Conservation (phyloP, 257 asterid species). For the Rauvolfia tetraphylla region DNA sequence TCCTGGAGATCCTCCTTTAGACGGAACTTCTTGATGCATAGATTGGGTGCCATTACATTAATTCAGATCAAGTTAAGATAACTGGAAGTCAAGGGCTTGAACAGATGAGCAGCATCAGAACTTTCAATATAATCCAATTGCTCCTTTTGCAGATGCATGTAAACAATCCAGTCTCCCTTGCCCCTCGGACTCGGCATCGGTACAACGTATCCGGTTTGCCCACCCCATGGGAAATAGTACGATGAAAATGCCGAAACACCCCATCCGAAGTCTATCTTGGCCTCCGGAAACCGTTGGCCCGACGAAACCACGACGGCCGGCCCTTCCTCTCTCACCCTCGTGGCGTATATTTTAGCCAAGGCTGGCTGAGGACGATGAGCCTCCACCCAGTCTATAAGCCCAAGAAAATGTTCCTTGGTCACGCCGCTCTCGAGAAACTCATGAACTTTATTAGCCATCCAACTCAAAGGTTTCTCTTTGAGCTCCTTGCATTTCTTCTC, state of each 20-base stretch:
- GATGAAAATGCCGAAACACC: slow-evolving; percentile 49
- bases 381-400: slow-evolving; percentile 69
- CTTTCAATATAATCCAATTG: slow-evolving; percentile 50
- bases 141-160: slow-evolving; percentile 45
- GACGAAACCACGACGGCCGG: slow-evolving; percentile 62
- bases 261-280: slow-evolving; percentile 52
- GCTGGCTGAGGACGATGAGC: slow-evolving; percentile 48
- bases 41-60: no score
- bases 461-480: slow-evolving; percentile 34
- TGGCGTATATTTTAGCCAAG: slow-evolving; percentile 40
- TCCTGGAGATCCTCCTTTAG: no score
- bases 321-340: slow-evolving; percentile 38
- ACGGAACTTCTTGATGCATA: no score
- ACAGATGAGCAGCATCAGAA: slow-evolving; percentile 34
- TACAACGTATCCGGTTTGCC: slow-evolving; percentile 56
- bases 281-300: slow-evolving; percentile 41
- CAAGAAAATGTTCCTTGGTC: slow-evolving; percentile 55
- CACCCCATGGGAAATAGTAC: slow-evolving; percentile 56
- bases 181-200: slow-evolving; percentile 53
- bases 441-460: slow-evolving; percentile 47
- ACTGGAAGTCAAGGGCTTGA: slow-evolving; percentile 31
- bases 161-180: slow-evolving; percentile 72
- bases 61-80: slow-evolving; percentile 30
- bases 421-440: slow-evolving; percentile 30
- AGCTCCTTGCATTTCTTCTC: slow-evolving; percentile 35